Evolutionary conservation across 2,329 filamentous ascomycete genomes (phyloP), one percentile per base, ranked within the genome.

Genomic region (Colletotrichum sp.): DNA sequence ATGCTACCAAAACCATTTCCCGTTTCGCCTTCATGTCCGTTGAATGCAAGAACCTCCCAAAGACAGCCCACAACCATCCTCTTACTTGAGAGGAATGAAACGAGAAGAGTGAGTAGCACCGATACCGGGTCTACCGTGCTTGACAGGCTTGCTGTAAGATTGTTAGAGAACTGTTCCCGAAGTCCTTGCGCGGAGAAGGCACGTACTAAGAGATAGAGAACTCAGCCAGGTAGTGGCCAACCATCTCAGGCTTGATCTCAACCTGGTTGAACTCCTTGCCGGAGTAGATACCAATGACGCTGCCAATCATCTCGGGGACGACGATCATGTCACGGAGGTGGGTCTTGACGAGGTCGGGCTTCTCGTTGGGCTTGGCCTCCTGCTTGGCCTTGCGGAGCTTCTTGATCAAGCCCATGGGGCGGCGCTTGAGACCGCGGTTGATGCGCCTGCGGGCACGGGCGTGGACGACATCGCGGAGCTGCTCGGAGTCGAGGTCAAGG

Each of bases 201-300:
- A 95, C 95, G 84, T 95, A 98, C 95, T 99, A 99, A 91, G 96
- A 97, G 92, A 99, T 99, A 82, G 96, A 98, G 93, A 99, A 99
- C 91, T 99, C 97, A 86, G 92, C 97, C 82, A 99, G 92, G 93
- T 98, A 98, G 92, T 99, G 96, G 88, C 97, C 97, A 89, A 99
- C 97, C 97, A 99, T 99, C 93, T 99, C 97, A 84, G 97, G 97
- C 94, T 98, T 98, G 92, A 99, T 97, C 90, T 99, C 97, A 84
- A 99, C 96, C 93, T 98, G 96, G 94, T 99, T 99, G 95, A 99
- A 99, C 90, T 99, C 96, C 94, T 99, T 99, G 87, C 97, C 97
- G 82, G 95, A 98, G 95, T 99, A 99, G 92, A 99, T 97, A 88
- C 96, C 97, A 85, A 99, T 95, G 85, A 99, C 96, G 89, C 92